These are phyloP conservation scores for Coemansia umbellata DNA, from an alignment of 192 early-diverging fungal species.

Conservation along the genomic window DNA sequence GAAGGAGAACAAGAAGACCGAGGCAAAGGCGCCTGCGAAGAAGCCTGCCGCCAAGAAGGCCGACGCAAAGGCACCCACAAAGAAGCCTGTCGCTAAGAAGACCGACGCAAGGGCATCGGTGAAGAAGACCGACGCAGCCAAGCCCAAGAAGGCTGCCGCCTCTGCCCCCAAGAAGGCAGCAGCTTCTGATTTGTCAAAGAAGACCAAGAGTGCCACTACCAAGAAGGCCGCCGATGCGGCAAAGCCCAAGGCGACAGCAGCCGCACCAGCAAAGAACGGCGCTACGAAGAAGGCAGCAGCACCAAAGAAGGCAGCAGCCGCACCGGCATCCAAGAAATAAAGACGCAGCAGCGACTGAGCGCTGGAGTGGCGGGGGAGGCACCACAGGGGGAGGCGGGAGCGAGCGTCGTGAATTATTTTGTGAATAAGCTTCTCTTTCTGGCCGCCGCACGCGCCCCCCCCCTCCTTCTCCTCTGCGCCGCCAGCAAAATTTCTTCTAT, in stretches of 20 bases:
- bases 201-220: conserved; percentile 5
- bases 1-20: conserved; percentile 11
- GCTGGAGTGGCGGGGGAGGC: not conserved
- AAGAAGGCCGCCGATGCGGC: conserved; percentile 22
- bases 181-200: conserved; percentile 9
- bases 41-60: conserved; percentile 3
- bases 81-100: conserved; percentile 14
- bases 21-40: conserved; percentile 16
- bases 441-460: not conserved
- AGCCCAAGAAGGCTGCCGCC: conserved; percentile 14
- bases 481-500: not conserved
- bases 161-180: conserved; percentile 21
- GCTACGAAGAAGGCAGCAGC: conserved; percentile 21
- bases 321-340: conserved; percentile 13
- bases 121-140: conserved; percentile 14
- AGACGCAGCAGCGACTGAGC: not conserved
- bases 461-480: not conserved
- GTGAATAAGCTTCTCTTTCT: conserved; percentile 7
- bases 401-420: conserved; percentile 9
- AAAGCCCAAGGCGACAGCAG: conserved; percentile 3
- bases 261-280: conserved; percentile 8
- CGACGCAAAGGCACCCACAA: not conserved
- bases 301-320: conserved; percentile 20
- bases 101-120: conserved; percentile 13
- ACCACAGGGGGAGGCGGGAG: too few species aligned